Percentiles rank a stretch among this genome's conserved stretches.
phyloP scores from a whole-genome alignment of 2,329 filamentous ascomycete species.

The Drechslerella coelobrocha region DNA sequence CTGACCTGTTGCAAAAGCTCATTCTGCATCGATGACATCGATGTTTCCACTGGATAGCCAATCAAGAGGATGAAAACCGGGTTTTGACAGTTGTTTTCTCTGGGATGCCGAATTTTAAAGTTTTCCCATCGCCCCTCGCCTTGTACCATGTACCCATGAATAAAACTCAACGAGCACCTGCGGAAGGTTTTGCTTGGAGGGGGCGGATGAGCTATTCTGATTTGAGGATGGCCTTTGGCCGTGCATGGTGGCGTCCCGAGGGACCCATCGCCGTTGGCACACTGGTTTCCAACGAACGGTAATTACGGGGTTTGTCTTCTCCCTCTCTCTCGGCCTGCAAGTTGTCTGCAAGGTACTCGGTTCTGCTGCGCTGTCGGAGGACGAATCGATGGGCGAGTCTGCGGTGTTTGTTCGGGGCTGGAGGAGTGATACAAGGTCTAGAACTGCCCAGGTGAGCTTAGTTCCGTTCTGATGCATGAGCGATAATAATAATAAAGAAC shows the following conservation, averaged over 20 bases:
- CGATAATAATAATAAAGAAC: too few relatives aligned
- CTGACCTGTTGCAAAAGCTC: background rate
- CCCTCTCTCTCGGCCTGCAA: too few relatives aligned
- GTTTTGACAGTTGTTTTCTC: background rate
- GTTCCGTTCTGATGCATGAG: background rate
- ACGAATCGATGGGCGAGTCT: too few relatives aligned
- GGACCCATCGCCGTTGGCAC: background rate
- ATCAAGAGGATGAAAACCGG: background rate
- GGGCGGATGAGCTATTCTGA: conserved; percentile 8
- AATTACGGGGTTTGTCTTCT: background rate
- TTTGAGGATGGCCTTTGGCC: conserved; percentile 4
- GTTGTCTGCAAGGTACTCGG: too few relatives aligned
- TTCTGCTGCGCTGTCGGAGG: too few relatives aligned
- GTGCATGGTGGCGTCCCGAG: conserved; percentile 7
- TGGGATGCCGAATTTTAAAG: conserved; percentile 3
- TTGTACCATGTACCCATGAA: background rate
- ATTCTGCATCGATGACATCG: background rate
- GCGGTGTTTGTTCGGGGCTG: too few relatives aligned
- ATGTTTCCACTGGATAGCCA: background rate
- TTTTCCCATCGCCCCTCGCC: background rate
- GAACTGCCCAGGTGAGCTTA: conserved; percentile 5
- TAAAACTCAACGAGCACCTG: background rate
- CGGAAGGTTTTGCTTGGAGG: conserved; percentile 6
- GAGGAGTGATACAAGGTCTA: conserved; percentile 1
- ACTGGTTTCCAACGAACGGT: background rate